Base-by-base conservation (phyloP, 805 yeast species). In the Metschnikowia lochheadii region DNA sequence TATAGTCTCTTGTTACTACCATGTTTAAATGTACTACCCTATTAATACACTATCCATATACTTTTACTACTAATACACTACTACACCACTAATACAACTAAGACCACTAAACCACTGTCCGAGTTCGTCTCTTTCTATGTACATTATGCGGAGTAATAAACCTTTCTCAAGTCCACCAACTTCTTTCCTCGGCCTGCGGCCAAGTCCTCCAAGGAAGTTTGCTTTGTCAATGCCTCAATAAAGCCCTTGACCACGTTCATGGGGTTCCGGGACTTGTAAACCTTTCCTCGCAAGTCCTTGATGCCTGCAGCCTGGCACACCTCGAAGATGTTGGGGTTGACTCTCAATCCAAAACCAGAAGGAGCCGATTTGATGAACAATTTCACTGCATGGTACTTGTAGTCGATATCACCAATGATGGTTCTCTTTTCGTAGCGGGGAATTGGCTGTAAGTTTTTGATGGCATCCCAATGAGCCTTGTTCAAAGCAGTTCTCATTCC, bases 121-220 rank as follows among this genome's bases (percentile, higher is more conserved):
- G 10, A 26, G 13, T 3, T 29, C 21, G 5, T 14, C 11, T 15
- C 15, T 34, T 20, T 11, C 40, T 53, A 56, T 54, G 44, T 54
- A 56, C 57, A 54, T 44, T 59, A 71, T 41, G 71, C 69, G 35
- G 87, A 81, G 68, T 89, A 90, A 75, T 92, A 94, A 39, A 89
- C 83, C 73, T 87, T 88, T 69, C 95, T 85, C 64, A 94, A 84
- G 69, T 94, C 98, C 36, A 89, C 90, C 63, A 92, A 80, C 78
- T 89, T 89, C 80, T 92, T 92, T 55, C 99, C 99, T 73, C 99
- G 83, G 60, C 85, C 87, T 47, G 84, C 77, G 5, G 98, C 97
- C 65, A 92, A 78, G 60, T 90, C 96, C 61, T 88, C 95, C 60
- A 89, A 78, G 2, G 95, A 79, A 56, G 81, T 81, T 70, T 91